Percentiles rank a stretch among this genome's conserved stretches.
Evolutionary conservation across 208 protist species (phyloP).

Genomic region (Leishmania guyanensis): DNA sequence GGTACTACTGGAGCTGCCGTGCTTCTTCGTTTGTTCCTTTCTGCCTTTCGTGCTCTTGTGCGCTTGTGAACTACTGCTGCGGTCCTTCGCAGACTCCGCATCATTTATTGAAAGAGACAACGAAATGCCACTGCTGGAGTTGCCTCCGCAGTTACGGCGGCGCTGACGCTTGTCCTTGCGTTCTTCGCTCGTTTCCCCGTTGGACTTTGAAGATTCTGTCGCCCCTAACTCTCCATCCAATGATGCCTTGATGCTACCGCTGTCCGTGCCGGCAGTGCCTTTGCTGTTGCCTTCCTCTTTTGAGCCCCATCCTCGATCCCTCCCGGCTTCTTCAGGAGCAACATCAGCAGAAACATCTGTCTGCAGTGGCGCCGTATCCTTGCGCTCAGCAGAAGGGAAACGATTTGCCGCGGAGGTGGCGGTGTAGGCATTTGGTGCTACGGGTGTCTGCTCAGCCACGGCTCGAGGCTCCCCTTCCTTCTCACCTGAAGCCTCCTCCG

Average conservation of each 20-base stretch:
- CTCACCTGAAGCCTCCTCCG: constrained; percentile 13
- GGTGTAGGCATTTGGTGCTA: not conserved
- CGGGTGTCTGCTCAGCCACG: constrained; percentile 2
- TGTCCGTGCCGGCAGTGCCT: not conserved
- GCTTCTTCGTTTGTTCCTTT: not conserved
- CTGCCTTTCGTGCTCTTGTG: not conserved
- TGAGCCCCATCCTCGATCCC: not conserved
- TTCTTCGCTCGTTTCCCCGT: constrained; percentile 3
- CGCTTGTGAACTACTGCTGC: not conserved
- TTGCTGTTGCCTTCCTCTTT: not conserved
- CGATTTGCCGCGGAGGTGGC: not conserved
- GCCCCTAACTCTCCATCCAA: not conserved
- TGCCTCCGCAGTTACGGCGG: not conserved
- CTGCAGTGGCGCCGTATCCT: not conserved
- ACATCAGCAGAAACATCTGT: not conserved
- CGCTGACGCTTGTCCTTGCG: not conserved
- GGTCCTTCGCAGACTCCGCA: not conserved
- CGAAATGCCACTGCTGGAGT: not conserved
- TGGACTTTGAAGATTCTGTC: not conserved
- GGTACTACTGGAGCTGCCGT: not conserved
- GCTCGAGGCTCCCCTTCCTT: constrained; percentile 12
- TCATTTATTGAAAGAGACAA: not conserved
- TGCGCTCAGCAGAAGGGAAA: not conserved
- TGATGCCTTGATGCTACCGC: not conserved
- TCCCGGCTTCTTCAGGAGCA: not conserved